phyloP scores from a whole-genome alignment of 2,329 filamentous ascomycete genomes.

The Pestalotiopsis sp. region DNA sequence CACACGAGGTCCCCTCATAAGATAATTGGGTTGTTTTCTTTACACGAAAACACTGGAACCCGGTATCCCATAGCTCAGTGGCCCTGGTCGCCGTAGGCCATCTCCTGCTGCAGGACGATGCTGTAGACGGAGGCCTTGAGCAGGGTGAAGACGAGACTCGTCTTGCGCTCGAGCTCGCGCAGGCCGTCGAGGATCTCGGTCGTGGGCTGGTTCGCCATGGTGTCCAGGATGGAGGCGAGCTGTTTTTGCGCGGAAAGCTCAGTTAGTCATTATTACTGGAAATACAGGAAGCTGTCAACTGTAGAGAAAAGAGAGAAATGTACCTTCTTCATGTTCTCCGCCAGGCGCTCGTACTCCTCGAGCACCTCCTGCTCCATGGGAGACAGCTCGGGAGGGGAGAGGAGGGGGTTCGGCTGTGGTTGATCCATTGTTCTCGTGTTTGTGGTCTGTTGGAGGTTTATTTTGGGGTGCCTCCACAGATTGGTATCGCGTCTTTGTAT shows the following conservation, averaged over 20 bases:
- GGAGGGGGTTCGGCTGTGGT: slow-evolving; percentile 18
- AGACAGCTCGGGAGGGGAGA: slow-evolving; percentile 58
- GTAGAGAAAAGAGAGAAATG: slow-evolving; percentile 14
- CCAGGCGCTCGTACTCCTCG: slow-evolving; percentile 86
- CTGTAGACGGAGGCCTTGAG: slow-evolving; percentile 98
- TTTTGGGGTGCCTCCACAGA: background rate
- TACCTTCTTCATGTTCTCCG: slow-evolving; percentile 90
- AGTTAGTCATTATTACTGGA: too few relatives aligned
- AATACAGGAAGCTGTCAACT: too few relatives aligned
- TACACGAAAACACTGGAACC: background rate
- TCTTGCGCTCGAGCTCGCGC: slow-evolving; percentile 88
- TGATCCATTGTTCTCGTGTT: background rate
- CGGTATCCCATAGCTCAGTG: background rate
- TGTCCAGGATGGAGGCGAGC: slow-evolving; percentile 61
- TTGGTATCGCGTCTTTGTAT: background rate
- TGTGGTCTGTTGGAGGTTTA: background rate
- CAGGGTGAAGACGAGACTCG: slow-evolving; percentile 89
- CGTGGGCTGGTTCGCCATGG: slow-evolving; percentile 69
- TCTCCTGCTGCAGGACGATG: slow-evolving; percentile 97
- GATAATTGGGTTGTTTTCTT: background rate
- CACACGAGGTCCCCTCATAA: too few relatives aligned
- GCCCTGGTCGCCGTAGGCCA: slow-evolving; percentile 65
- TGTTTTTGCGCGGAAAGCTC: slow-evolving; percentile 23
- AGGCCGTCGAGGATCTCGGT: slow-evolving; percentile 84
- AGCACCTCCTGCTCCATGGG: slow-evolving; percentile 91